These are phyloP conservation scores for Zygosaccharomyces kombuchaensis DNA, from an alignment of 805 yeast genomes.

Conservation along the genomic window DNA sequence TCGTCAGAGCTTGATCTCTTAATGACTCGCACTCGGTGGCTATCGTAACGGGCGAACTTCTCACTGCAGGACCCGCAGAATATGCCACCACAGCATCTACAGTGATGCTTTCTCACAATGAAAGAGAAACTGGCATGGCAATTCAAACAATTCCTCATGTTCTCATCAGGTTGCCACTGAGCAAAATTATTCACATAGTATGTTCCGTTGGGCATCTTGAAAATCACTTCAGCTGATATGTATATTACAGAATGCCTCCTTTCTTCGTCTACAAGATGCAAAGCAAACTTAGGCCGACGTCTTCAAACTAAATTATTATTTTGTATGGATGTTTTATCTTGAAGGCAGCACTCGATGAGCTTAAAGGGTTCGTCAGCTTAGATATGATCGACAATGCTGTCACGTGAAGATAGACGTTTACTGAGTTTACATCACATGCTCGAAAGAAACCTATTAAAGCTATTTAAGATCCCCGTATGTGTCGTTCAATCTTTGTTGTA, in stretches of 20 bases:
- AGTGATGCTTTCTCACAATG: constrained; percentile 60
- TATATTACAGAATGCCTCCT: neutral
- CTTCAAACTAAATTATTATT: neutral
- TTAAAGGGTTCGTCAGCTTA: neutral
- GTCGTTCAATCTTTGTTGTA: neutral
- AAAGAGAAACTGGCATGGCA: constrained; percentile 46
- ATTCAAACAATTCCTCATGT: constrained; percentile 39
- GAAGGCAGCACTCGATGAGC: neutral
- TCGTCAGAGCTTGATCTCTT: constrained; percentile 21
- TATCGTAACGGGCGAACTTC: constrained; percentile 29
- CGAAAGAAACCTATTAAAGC: neutral
- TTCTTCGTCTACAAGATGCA: too few species aligned
- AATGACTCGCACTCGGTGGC: constrained; percentile 25
- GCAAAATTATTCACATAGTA: constrained; percentile 25
- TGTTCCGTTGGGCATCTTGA: constrained; percentile 10
- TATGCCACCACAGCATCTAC: constrained; percentile 64
- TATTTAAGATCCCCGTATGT: constrained; percentile 1
- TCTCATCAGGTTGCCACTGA: constrained; percentile 33
- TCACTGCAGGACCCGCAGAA: constrained; percentile 44
- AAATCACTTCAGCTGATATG: neutral
- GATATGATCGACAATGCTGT: neutral
- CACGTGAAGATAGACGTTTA: neutral
- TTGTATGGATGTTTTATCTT: neutral
- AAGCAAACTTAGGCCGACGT: neutral
- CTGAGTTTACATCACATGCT: neutral